Evolutionary conservation across 2,329 filamentous ascomycete species (phyloP).

Genomic region (Lomentospora prolificans): DNA sequence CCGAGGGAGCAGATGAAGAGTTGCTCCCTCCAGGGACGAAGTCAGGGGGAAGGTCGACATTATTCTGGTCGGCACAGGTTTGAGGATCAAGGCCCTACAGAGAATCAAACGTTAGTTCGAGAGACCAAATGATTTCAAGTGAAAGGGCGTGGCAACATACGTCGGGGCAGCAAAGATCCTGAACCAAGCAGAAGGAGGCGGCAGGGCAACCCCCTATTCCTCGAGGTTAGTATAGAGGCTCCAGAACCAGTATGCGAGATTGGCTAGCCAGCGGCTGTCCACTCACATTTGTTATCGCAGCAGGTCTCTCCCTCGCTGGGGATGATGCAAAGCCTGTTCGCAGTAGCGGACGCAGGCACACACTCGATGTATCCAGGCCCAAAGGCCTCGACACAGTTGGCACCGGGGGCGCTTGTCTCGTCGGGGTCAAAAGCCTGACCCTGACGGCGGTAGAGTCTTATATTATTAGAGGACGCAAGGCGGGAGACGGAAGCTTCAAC

Average conservation of each 20-base stretch:
- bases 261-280: too few species aligned
- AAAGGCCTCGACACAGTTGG: neutral
- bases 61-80: neutral
- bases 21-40: neutral
- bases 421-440: constrained; percentile 4
- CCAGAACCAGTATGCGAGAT: too few species aligned
- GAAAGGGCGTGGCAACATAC: too few species aligned
- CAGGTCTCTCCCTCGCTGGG: constrained; percentile 1
- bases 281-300: constrained; percentile 3
- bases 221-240: neutral
- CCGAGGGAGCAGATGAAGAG: neutral
- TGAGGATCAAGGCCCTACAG: constrained; percentile 3
- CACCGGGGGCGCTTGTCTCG: neutral
- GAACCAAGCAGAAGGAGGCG: constrained; percentile 3
- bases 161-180: constrained; percentile 6
- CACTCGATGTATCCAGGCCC: constrained; percentile 4
- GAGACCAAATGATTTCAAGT: neutral
- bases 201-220: constrained; percentile 5
- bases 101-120: neutral
- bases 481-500: neutral
- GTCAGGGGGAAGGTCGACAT: neutral
- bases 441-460: neutral
- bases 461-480: neutral
- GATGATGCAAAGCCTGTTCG: neutral
- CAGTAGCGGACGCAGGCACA: neutral